These are phyloP conservation scores for Rhizoclosmatium globosum DNA, from an alignment of 192 early-diverging fungal species.

Conservation along the genomic window DNA sequence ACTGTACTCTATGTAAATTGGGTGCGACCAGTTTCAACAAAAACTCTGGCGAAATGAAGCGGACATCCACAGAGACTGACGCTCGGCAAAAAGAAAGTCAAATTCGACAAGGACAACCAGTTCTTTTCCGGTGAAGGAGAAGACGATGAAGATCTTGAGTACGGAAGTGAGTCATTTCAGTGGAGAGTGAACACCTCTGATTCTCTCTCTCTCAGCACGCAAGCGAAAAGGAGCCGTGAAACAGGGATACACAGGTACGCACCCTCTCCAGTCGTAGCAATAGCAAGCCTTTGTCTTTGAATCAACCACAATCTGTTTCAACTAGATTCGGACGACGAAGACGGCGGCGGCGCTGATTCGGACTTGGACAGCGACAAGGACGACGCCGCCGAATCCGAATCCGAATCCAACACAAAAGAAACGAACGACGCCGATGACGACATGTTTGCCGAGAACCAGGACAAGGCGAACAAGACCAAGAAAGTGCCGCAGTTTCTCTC, in stretches of 20 bases:
- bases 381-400: constrained; percentile 31
- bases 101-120: not conserved
- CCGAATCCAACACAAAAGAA: constrained; percentile 30
- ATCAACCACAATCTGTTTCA: constrained; percentile 14
- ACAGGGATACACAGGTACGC: constrained; percentile 5
- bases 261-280: no score
- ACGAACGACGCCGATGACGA: constrained; percentile 43
- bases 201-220: not conserved
- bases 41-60: not conserved
- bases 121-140: not conserved
- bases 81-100: not conserved
- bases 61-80: not conserved
- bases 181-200: not conserved
- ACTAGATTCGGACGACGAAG: constrained; percentile 44
- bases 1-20: no score
- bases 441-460: constrained; percentile 49
- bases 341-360: constrained; percentile 44
- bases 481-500: constrained; percentile 32
- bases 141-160: constrained; percentile 25
- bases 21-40: no score
- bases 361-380: constrained; percentile 45
- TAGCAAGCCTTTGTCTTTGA: no score
- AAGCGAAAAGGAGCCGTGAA: constrained; percentile 11
- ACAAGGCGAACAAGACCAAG: constrained; percentile 12
- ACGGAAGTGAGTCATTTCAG: not conserved